These are phyloP conservation scores for Podospora anserina DNA, from an alignment of 495 filamentous ascomycete species.

Conservation along the genomic window DNA sequence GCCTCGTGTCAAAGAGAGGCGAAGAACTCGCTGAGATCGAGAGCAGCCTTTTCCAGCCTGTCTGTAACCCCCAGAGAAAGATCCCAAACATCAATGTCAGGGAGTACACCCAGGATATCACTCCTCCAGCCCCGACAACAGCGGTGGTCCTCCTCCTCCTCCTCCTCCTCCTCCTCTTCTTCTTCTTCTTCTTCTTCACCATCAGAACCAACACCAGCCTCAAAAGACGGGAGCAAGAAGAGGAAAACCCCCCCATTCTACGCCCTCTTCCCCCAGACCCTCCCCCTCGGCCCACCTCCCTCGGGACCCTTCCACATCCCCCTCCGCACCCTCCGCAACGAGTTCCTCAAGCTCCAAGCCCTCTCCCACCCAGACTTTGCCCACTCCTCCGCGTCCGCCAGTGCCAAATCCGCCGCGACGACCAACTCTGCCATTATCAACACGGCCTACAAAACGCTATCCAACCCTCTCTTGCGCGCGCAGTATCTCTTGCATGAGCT, in stretches of 20 bases:
- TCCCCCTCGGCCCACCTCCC: constrained; percentile 80
- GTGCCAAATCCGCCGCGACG: constrained; percentile 52
- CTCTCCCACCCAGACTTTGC: constrained; percentile 81
- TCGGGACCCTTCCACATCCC: constrained; percentile 71
- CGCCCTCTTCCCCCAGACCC: constrained; percentile 78
- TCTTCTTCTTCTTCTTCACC: constrained; percentile 3
- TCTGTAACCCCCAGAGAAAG: neutral
- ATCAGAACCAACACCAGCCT: neutral
- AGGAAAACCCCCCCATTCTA: constrained; percentile 54
- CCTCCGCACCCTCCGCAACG: constrained; percentile 62
- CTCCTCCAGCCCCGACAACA: neutral
- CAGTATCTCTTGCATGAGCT: constrained; percentile 73
- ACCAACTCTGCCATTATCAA: constrained; percentile 76
- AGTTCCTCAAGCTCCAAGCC: constrained; percentile 82
- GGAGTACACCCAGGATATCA: neutral
- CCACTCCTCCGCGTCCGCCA: constrained; percentile 35
- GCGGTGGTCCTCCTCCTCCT: constrained; percentile 4
- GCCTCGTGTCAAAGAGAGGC: constrained; percentile 27
- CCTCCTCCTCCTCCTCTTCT: constrained; percentile 11
- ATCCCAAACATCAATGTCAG: neutral
- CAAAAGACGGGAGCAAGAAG: constrained; percentile 5
- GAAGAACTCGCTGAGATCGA: constrained; percentile 9
- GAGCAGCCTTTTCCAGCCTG: neutral
- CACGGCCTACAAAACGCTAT: constrained; percentile 80
- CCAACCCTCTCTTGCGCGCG: constrained; percentile 69